phyloP scores from a whole-genome alignment of 2,329 filamentous ascomycete species.

The Lasiodiplodia sp. region DNA sequence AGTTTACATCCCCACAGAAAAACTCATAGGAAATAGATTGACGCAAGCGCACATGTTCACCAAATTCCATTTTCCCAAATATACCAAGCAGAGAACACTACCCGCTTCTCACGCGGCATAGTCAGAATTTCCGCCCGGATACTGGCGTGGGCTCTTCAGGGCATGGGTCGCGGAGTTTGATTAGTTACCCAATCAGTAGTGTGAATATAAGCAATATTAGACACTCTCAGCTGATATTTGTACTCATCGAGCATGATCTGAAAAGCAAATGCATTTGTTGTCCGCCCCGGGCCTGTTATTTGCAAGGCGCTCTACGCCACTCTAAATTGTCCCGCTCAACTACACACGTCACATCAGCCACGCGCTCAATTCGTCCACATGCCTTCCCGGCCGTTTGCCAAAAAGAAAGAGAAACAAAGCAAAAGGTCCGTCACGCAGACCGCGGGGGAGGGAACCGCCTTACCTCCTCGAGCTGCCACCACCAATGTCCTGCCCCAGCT shows the following conservation, averaged over 20 bases:
- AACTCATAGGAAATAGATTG: no score
- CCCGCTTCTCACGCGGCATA: no score
- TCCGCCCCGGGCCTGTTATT: background rate
- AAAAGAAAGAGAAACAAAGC: background rate
- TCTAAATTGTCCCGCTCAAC: background rate
- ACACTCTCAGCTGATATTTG: background rate
- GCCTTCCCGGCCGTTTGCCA: background rate
- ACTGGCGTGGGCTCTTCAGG: background rate
- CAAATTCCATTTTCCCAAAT: no score
- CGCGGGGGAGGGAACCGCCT: background rate
- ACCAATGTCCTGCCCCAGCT: slow-evolving; percentile 59
- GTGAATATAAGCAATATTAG: background rate
- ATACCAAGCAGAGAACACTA: no score
- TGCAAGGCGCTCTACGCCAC: background rate
- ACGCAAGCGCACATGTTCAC: no score
- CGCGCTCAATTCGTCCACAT: no score
- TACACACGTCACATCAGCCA: slow-evolving; percentile 10
- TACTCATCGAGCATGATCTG: background rate
- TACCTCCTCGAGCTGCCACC: slow-evolving; percentile 47
- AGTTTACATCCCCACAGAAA: no score
- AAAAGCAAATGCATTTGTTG: background rate
- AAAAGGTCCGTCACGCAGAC: no score
- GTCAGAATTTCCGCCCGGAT: no score
- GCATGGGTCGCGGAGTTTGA: background rate
- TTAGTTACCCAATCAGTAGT: no score